These are phyloP conservation scores for Thymus quinquecostatus DNA, from an alignment of 257 asterid genomes.

Conservation along the genomic window DNA sequence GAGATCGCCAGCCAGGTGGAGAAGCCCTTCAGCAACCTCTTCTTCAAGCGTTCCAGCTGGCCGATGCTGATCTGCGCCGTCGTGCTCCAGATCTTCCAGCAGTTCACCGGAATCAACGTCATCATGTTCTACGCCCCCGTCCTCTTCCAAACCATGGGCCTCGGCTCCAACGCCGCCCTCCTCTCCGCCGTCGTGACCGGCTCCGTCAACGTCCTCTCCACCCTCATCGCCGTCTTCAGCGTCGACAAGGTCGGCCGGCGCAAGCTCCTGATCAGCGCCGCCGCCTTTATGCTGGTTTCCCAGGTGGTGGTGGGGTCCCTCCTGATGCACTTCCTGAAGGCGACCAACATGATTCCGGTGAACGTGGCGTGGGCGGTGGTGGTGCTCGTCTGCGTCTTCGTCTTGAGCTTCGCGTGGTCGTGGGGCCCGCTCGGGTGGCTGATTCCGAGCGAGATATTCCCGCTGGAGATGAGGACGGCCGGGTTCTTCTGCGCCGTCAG, in stretches of 20 bases:
- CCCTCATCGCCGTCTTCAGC: conserved; percentile 40
- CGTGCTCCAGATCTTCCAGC: conserved; percentile 51
- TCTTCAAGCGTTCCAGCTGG: conserved; percentile 29
- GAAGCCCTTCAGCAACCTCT: conserved; percentile 44
- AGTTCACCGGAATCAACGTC: conserved; percentile 59
- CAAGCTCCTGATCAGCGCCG: conserved; percentile 42
- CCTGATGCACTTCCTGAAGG: conserved; percentile 16
- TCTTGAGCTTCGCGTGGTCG: conserved; percentile 57
- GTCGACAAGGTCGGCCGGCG: conserved; percentile 53
- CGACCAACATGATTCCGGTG: conserved; percentile 29
- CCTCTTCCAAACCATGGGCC: conserved; percentile 53
- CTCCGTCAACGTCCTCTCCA: conserved; percentile 32
- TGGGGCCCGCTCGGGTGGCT: conserved; percentile 71
- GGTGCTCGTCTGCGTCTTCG: conserved; percentile 37
- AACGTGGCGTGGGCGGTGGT: conserved; percentile 18
- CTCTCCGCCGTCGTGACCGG: conserved; percentile 58
- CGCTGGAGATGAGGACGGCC: conserved; percentile 48
- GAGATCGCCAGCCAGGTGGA: conserved; percentile 35
- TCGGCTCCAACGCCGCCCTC: conserved; percentile 44
- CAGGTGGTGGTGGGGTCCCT: conserved; percentile 41
- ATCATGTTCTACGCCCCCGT: conserved; percentile 65
- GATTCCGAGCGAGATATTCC: conserved; percentile 59
- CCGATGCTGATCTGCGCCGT: conserved; percentile 32
- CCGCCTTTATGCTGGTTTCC: conserved; percentile 44
- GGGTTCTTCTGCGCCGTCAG: conserved; percentile 50